Evolutionary conservation across 2,329 filamentous ascomycete genomes (phyloP).

Genomic region (Microdochium paspali): DNA sequence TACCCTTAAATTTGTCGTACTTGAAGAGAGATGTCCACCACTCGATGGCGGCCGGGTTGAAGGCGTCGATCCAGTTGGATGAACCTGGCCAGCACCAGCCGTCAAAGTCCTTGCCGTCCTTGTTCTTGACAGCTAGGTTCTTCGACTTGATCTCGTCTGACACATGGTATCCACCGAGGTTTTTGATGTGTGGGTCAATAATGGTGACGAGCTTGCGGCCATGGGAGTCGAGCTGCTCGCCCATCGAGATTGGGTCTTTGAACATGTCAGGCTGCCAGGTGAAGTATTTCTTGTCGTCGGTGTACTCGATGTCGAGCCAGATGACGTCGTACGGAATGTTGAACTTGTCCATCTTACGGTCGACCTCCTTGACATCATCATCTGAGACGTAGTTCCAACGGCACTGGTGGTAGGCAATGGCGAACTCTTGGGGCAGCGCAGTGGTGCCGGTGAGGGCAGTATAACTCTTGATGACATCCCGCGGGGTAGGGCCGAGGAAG

Average conservation of each 20-base stretch:
- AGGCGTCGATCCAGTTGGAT: conserved; percentile 92
- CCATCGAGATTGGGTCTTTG: conserved; percentile 76
- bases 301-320: conserved; percentile 98
- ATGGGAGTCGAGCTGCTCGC: conserved; percentile 73
- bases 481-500: conserved; percentile 80
- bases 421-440: conserved; percentile 83
- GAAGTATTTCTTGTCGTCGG: conserved; percentile 95
- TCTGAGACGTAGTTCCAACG: conserved; percentile 98
- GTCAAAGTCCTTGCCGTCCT: conserved; percentile 81
- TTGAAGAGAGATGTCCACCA: conserved; percentile 92
- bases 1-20: conserved; percentile 81
- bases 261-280: conserved; percentile 92
- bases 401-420: conserved; percentile 92
- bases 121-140: conserved; percentile 78
- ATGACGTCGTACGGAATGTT: conserved; percentile 98
- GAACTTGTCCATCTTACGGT: conserved; percentile 90
- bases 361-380: conserved; percentile 93
- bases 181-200: conserved; percentile 98
- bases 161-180: conserved; percentile 66
- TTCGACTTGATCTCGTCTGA: conserved; percentile 77
- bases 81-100: conserved; percentile 99
- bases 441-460: conserved; percentile 87
- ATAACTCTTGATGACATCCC: conserved; percentile 74
- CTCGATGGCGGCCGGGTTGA: conserved; percentile 80
- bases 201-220: conserved; percentile 88